Evolutionary conservation across 2,329 filamentous ascomycete genomes (phyloP), one percentile per base, ranked within the genome.

Genomic region (Penicillium griseofulvum): DNA sequence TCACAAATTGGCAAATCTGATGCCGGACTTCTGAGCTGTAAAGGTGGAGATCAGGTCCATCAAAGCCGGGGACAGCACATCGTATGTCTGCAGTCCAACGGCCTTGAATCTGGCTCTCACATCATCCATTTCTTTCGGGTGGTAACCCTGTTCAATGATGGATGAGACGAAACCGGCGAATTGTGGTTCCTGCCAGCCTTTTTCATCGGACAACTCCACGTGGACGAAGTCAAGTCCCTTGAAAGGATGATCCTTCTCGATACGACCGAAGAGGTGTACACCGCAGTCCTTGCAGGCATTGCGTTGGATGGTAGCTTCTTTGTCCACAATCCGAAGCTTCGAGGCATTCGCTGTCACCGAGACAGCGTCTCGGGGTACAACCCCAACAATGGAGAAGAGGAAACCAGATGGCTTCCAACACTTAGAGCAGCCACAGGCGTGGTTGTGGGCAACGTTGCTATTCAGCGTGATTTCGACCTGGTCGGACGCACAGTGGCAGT

Each of bases 131-230:
- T 76, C 74, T 16, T 73, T 68, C 0, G 85, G 81, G 44, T 80
- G 71, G 63, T 83, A 86, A 1, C 86, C 86, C 66, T 87, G 84
- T 80, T 88, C 86, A 56, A 88, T 87, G 55, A 88, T 83, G 53
- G 81, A 85, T 34, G 81, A 84, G 37, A 88, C 85, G 57, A 88
- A 89, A 0, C 81, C 86, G 2, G 86, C 86, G 61, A 88, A 89
- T 66, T 88, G 85, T 7, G 85, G 85, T 74, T 87, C 86, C 72
- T 88, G 85, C 85, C 86, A 88, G n/a, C 85, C 85, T 67, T 81
- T 78, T 52, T 80, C 71, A 48, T 80, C 74, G 17, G 80, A 82
- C 42, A 89, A 73, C 72, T 89, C 86, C 1, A 76, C 77, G 70
- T 88, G 86, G 11, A 88, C 83, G 68, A 88, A 88, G 68, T 87